Evolutionary conservation across 805 yeast species (phyloP), one percentile per base, ranked within the genome.

Genomic region (Candida loeiensis): DNA sequence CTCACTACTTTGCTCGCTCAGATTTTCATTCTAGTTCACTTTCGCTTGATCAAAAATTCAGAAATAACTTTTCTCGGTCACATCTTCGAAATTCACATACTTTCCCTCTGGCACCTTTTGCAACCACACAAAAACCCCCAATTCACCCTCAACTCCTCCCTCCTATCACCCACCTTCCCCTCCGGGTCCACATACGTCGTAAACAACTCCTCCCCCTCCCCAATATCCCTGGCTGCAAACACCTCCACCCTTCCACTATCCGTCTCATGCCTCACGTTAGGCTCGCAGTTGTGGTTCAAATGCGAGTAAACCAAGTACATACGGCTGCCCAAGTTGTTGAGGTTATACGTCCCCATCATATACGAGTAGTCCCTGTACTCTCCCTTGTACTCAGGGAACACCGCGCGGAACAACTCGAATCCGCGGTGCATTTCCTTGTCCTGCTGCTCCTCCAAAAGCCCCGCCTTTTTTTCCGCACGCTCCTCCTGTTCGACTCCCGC

Each of bases 51-150:
- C 14, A 26, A 26, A 6, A 33, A n/a, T 33, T 33, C n/a, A n/a
- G n/a, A n/a, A n/a, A n/a, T n/a, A n/a, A n/a, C n/a, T n/a, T n/a
- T n/a, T n/a, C n/a, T 28, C 18, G 32, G 11, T 14, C n/a, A n/a
- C n/a, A n/a, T n/a, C n/a, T n/a, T n/a, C n/a, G n/a, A n/a, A n/a
- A n/a, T n/a, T n/a, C n/a, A n/a, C n/a, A n/a, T n/a, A n/a, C n/a
- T n/a, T n/a, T 37, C 35, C 14, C 20, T 14, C 14, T 22, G 18
- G 59, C 95, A 87, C 46, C 82, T 74, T 9, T 59, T 50, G 56
- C 95, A 87, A 18, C 56, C 59, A 59, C 95, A 87, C 14, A 73
- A 53, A 57, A 87, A 87, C 3, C 95, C 95, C 86, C 88, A 87
- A 50, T 82, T 81, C 9, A 79, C 77, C 43, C 90, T 62, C 36